Conservation (phyloP, 306 rosid genomes). For the Prunus davidiana region DNA sequence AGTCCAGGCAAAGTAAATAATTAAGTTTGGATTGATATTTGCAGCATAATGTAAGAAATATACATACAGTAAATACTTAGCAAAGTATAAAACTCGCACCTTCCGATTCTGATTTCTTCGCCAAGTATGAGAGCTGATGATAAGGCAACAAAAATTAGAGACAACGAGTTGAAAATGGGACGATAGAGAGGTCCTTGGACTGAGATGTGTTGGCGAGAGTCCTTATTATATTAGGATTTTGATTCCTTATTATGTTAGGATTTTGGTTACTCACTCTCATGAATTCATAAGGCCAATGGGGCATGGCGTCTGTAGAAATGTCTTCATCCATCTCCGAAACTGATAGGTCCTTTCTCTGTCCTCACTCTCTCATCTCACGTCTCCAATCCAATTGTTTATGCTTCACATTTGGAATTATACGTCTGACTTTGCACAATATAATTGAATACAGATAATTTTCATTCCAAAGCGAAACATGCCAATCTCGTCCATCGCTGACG, state of each 20-base stretch:
- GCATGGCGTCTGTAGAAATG: no score
- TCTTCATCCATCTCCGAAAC: no score
- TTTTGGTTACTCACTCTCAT: no score
- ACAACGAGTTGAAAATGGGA: slow-evolving; percentile 67
- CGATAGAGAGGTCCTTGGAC: slow-evolving; percentile 59
- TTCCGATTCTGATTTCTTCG: slow-evolving; percentile 48
- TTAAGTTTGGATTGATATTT: not conserved
- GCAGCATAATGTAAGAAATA: not conserved
- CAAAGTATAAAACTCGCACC: slow-evolving; percentile 26
- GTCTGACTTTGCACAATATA: not conserved
- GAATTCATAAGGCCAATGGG: no score
- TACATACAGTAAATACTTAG: not conserved
- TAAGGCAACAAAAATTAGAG: slow-evolving; percentile 58
- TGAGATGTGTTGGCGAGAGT: not conserved
- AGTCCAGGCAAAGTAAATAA: not conserved
- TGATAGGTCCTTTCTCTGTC: no score
- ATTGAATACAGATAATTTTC: not conserved
- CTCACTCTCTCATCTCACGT: not conserved
- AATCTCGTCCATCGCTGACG: not conserved
- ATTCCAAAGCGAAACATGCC: not conserved
- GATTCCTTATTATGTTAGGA: no score
- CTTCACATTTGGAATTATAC: not conserved
- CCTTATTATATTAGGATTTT: no score
- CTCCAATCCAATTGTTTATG: not conserved
- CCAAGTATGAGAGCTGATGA: slow-evolving; percentile 53